Base-by-base conservation (phyloP, 75 land plant species). In the Picea sitchensis region DNA sequence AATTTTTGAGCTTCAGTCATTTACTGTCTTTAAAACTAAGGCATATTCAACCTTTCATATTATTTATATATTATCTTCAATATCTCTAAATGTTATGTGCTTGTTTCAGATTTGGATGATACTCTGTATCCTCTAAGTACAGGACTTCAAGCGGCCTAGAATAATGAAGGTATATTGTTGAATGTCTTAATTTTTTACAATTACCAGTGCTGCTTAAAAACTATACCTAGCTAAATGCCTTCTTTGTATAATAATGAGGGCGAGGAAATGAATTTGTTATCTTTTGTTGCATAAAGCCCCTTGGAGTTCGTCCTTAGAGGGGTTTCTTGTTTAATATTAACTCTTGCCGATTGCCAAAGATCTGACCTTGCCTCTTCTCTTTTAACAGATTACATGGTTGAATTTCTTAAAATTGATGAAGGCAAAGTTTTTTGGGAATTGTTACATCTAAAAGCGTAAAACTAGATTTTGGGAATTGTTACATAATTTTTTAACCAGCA, bases 301-400 rank as follows among this genome's bases (percentile, higher is more conserved):
- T 38, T 30, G n/a, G 23, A 73, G n/a, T 18, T 47, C 1, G 32
- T 2, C 2, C 0, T 47, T 73, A 4, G 30, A 4, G 30, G 32
- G 18, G 18, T 14, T 23, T 15, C 23, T 47, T 54, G 30, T 51
- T 75, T 56, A n/a, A 57, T 36, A 1, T 14, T 15, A 15, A 0
- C 6, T 14, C 4, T 34, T 61, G 31, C 20, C 20, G 5, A n/a
- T 26, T 20, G 31, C 1, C 1, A 30, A 6, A 60, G 3, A 1
- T 36, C 3, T 57, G 51, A n/a, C 2, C 1, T 59, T 0, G n/a
- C 58, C 65, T 68, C 3, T 32, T 4, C 57, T 71, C 72, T 17
- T 32, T 34, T 80, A 79, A 54, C 79, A 92, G 95, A 89, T 41
- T 94, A 84, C 83, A 94, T 94, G 94, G 77, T 86, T 82, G 76